These are phyloP conservation scores for Sphenostylis stenocarpa DNA, from an alignment of 306 rosid genomes.

Conservation along the genomic window DNA sequence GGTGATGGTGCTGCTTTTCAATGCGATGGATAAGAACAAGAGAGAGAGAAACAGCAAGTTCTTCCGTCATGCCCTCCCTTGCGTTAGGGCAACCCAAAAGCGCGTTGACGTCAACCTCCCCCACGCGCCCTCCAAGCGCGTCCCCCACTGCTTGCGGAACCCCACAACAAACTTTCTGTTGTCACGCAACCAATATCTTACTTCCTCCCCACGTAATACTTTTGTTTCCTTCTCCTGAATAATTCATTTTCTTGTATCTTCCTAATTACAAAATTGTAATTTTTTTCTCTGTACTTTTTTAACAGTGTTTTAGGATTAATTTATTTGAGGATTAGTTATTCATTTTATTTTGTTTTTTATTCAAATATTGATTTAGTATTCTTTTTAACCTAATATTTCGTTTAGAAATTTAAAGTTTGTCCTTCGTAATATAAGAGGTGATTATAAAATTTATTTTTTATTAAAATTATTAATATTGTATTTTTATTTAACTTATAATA, in stretches of 20 bases:
- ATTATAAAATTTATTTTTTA: too few relatives aligned
- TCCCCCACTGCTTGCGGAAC: background rate
- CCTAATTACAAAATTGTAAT: too few relatives aligned
- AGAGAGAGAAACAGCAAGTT: conserved; percentile 32
- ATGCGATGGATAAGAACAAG: conserved; percentile 54
- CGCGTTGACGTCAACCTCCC: background rate
- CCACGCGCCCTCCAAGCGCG: conserved; percentile 49
- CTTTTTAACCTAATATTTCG: too few relatives aligned
- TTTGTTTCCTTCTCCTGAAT: background rate
- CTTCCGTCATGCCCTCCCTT: conserved; percentile 52
- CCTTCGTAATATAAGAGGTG: too few relatives aligned
- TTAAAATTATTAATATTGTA: too few relatives aligned
- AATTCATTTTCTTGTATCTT: background rate
- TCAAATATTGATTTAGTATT: too few relatives aligned
- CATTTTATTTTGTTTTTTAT: too few relatives aligned
- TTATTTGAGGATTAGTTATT: too few relatives aligned
- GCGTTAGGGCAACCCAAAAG: conserved; percentile 48
- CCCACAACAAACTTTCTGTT: background rate
- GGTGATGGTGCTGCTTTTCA: conserved; percentile 30
- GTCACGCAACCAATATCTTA: conserved; percentile 8
- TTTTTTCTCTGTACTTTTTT: too few relatives aligned
- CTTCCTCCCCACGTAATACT: background rate
- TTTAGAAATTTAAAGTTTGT: too few relatives aligned
- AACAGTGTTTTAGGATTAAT: too few relatives aligned
- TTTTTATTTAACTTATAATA: too few relatives aligned